phyloP scores from a whole-genome alignment of 2,329 filamentous ascomycete species.

The Clathrospora elynae region DNA sequence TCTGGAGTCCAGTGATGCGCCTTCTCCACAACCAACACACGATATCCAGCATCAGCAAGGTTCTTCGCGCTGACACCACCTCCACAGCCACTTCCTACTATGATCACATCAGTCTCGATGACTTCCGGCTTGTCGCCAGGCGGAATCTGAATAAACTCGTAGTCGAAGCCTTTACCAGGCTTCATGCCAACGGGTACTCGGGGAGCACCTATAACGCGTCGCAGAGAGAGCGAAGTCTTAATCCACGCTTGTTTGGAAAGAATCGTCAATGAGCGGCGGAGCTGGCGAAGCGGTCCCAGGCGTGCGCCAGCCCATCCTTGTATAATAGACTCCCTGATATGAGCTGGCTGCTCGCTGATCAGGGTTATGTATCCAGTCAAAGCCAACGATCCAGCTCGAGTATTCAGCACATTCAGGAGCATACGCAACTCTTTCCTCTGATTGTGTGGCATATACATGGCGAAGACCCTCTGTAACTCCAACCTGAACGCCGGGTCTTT shows the following conservation, averaged over 20 bases:
- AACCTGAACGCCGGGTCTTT: slow-evolving; percentile 60
- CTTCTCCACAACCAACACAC: slow-evolving; percentile 82
- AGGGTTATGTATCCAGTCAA: slow-evolving; percentile 71
- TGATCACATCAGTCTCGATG: slow-evolving; percentile 79
- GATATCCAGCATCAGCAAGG: slow-evolving; percentile 74
- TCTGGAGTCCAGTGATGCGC: slow-evolving; percentile 74
- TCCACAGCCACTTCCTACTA: slow-evolving; percentile 86
- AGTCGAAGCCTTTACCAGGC: slow-evolving; percentile 60
- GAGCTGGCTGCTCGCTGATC: slow-evolving; percentile 64
- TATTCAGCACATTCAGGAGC: slow-evolving; percentile 61
- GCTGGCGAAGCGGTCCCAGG: slow-evolving; percentile 58
- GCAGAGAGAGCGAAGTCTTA: slow-evolving; percentile 61
- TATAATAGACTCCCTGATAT: slow-evolving; percentile 66
- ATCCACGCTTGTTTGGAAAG: slow-evolving; percentile 62
- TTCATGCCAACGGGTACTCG: slow-evolving; percentile 61
- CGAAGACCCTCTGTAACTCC: slow-evolving; percentile 56
- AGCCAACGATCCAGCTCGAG: slow-evolving; percentile 65
- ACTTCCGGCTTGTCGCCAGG: slow-evolving; percentile 59
- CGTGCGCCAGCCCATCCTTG: slow-evolving; percentile 66
- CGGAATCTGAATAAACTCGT: slow-evolving; percentile 67
- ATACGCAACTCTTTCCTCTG: slow-evolving; percentile 56
- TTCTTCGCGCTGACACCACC: slow-evolving; percentile 82
- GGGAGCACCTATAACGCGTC: slow-evolving; percentile 62
- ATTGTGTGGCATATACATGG: slow-evolving; percentile 55
- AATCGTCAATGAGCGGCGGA: slow-evolving; percentile 62